Percentiles rank a stretch among this genome's conserved stretches.
Conservation (phyloP, 2,329 filamentous ascomycete genomes). For the Ploettnerulaceae sp. region DNA sequence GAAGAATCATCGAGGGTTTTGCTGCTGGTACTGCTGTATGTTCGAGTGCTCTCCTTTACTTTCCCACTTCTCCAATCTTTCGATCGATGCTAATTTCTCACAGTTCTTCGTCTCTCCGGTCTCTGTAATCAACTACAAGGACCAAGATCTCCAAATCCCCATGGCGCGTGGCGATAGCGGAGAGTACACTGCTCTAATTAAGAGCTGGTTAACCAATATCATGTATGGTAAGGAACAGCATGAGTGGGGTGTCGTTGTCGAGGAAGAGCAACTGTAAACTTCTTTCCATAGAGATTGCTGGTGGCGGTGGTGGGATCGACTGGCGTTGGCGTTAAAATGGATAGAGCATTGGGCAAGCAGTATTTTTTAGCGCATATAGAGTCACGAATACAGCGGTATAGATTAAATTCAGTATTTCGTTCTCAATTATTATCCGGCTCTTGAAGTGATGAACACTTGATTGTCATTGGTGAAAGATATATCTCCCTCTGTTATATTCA, state of each 20-base stretch:
- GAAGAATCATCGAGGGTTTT: constrained; percentile 77
- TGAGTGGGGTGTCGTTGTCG: constrained; percentile 64
- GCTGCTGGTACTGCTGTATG: constrained; percentile 79
- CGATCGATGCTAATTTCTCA: constrained; percentile 13
- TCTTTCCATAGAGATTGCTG: too few species aligned
- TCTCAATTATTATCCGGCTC: too few species aligned
- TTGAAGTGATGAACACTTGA: too few species aligned
- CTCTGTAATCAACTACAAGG: constrained; percentile 63
- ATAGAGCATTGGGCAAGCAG: background rate
- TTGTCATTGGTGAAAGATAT: too few species aligned
- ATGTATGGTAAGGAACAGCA: constrained; percentile 66
- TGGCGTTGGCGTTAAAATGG: background rate
- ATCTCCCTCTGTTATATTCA: too few species aligned
- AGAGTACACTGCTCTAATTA: constrained; percentile 56
- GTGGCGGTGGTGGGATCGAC: too few species aligned
- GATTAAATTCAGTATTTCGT: too few species aligned
- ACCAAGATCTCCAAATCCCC: constrained; percentile 56
- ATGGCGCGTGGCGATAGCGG: constrained; percentile 52
- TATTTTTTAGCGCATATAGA: too few species aligned
- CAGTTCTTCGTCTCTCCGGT: constrained; percentile 69
- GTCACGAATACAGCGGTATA: too few species aligned
- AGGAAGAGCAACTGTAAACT: constrained; percentile 39
- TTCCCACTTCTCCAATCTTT: background rate
- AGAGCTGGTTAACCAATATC: constrained; percentile 64
- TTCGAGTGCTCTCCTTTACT: constrained; percentile 32